Conservation (phyloP, 495 filamentous ascomycete species). For the Usnea hakonensis region DNA sequence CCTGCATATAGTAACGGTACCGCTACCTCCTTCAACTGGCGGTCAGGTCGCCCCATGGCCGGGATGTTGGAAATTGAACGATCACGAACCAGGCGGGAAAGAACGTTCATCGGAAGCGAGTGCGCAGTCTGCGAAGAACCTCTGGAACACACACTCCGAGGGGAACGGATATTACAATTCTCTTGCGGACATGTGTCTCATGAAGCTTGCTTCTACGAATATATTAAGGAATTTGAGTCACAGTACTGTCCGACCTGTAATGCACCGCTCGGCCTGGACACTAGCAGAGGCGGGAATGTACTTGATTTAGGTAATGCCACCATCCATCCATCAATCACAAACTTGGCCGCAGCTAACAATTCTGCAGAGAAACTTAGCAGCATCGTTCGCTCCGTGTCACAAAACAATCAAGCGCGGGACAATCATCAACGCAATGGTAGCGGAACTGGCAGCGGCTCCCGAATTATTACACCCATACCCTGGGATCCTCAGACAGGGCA, state of each 20-base stretch:
- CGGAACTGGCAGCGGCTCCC: constrained; percentile 48
- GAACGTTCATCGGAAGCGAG: constrained; percentile 90
- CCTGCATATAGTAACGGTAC: constrained; percentile 32
- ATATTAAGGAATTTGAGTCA: constrained; percentile 88
- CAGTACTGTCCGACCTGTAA: constrained; percentile 95
- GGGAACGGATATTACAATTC: constrained; percentile 92
- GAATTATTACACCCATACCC: constrained; percentile 45
- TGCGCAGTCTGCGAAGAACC: constrained; percentile 98
- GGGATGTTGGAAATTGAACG: constrained; percentile 73
- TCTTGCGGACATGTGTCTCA: constrained; percentile 94
- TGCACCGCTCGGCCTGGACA: constrained; percentile 85
- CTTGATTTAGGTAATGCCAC: constrained; percentile 74
- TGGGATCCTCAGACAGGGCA: constrained; percentile 50
- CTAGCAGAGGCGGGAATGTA: constrained; percentile 90
- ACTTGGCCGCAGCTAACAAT: constrained; percentile 10
- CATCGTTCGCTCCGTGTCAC: constrained; percentile 79
- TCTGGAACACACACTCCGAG: constrained; percentile 89
- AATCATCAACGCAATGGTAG: constrained; percentile 15
- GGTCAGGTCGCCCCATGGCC: constrained; percentile 53
- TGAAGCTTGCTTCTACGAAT: constrained; percentile 99
- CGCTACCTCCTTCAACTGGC: constrained; percentile 41
- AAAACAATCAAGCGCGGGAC: constrained; percentile 30
- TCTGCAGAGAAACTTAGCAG: constrained; percentile 83
- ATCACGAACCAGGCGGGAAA: constrained; percentile 72
- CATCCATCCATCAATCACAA: neutral